Base-by-base conservation (phyloP, 1,139 yeast species). In the Candida tunisiensis region DNA sequence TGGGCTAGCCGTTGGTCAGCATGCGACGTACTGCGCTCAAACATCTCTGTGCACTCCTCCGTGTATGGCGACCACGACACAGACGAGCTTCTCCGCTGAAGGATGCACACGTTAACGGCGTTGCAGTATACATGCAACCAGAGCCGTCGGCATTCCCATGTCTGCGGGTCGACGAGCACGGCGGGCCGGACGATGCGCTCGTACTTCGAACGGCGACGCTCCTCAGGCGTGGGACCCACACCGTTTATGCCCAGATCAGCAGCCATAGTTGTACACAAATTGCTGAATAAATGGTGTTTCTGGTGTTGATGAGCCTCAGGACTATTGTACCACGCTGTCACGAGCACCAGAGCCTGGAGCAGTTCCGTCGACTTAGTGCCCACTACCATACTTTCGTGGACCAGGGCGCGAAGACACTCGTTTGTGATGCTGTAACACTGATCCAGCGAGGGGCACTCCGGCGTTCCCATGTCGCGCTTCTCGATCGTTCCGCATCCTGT, bases 301-400 rank as follows among this genome's bases (percentile, higher is more conserved):
- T 88, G 65, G 40, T 74, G 75, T 36, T 70, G 74, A 35, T 77
- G 74, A 38, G 77, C 54, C 46, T 79, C 93, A 0, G 92, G 80
- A 3, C 78, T 65, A 37, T 74, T 77, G 44, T 79, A 79, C 91
- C 92, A 80, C 18, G 74, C 46, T 23, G 75, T 63, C 29, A 77
- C 51, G 2, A 78, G 41, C 16, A 75, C 41, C 25, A 77, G 50
- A 10, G 73, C 54, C 44, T 74, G 72, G 22, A 79, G 52, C 28
- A 79, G 49, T 42, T 77, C 83, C 16, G 69, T 55, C 3, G 73
- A 62, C 50, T 77, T 79, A 30, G 67, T 59, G 6, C 92, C 92
- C 16, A 65, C 57, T 8, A 74, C 61, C 51, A 79, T 51, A 5
- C 74, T 62, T 38, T 77, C 80, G 24, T 61, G 58, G 3, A 74